Percentiles rank a stretch among this genome's conserved stretches.
Evolutionary conservation across 1,284 basidiomycete genomes (phyloP).

Genomic region (Malassezia japonica): DNA sequence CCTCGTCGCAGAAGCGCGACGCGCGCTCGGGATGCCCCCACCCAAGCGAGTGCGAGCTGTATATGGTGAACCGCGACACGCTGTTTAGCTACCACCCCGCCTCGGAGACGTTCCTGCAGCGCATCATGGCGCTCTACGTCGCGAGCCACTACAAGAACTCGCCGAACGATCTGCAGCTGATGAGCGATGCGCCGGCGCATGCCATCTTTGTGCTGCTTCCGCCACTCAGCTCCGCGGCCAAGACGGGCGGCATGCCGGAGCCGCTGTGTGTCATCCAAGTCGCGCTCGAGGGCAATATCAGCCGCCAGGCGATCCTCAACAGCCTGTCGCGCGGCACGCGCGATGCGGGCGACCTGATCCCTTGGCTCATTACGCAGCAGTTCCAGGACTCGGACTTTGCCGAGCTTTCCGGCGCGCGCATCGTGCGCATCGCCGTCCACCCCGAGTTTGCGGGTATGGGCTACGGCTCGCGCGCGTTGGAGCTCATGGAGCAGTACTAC

Average conservation of each 20-base stretch:
- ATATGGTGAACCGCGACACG: slow-evolving; percentile 90
- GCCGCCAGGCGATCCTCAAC: slow-evolving; percentile 74
- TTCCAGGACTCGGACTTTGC: slow-evolving; percentile 96
- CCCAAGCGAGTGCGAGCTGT: slow-evolving; percentile 84
- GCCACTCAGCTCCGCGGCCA: slow-evolving; percentile 46
- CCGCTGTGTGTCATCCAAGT: slow-evolving; percentile 83
- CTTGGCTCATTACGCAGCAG: slow-evolving; percentile 90
- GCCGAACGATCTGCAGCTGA: slow-evolving; percentile 91
- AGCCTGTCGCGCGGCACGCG: slow-evolving; percentile 68
- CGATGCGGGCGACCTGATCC: slow-evolving; percentile 92
- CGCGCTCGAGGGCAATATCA: slow-evolving; percentile 88
- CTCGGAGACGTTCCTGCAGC: slow-evolving; percentile 88
- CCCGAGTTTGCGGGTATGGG: slow-evolving; percentile 91
- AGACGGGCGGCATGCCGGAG: slow-evolving; percentile 31
- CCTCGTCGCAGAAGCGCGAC: background rate
- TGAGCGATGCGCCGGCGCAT: slow-evolving; percentile 93
- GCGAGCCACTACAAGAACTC: slow-evolving; percentile 98
- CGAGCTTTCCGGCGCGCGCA: slow-evolving; percentile 70
- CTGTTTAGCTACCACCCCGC: slow-evolving; percentile 95
- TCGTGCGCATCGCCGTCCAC: slow-evolving; percentile 93
- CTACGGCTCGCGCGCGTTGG: slow-evolving; percentile 83
- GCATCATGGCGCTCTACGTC: slow-evolving; percentile 97
- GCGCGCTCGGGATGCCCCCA: slow-evolving; percentile 56
- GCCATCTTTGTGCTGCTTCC: slow-evolving; percentile 91
- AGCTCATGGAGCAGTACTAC: slow-evolving; percentile 80